Evolutionary conservation across 495 filamentous ascomycete species (phyloP), one percentile per base, ranked within the genome.

Genomic region (Aspergillus nanangensis): DNA sequence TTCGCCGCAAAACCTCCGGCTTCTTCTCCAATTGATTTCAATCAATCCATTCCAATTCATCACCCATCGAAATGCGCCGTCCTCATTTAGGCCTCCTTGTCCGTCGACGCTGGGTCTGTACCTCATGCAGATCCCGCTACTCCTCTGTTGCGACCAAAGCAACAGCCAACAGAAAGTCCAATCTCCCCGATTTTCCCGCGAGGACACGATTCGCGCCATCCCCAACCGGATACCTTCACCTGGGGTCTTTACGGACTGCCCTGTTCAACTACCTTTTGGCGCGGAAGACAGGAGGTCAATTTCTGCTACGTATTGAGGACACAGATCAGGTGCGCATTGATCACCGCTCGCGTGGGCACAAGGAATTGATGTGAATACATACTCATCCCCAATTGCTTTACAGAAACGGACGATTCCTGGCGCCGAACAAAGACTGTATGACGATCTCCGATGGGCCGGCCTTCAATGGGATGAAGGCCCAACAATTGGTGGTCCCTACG

Each of bases 381-480:
- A n/a, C n/a, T n/a, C n/a, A n/a, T n/a, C n/a, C n/a, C n/a, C n/a
- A 17, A 37, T 27, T 19, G 31, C 10, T 7, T 15, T 50, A 38
- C 61, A 89, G 86, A 88, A 82, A 80, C 76, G 87, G 52, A 87
- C 84, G 11, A 82, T 96, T 20, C 67, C 73, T 2, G 88, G 80
- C 50, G 89, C 94, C 3, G 90, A 95, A 63, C 58, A 82, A 48
- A 76, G 79, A 47, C 64, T 98, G 2, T 84, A 79, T 54, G 70
- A 84, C 38, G 91, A 96, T 64, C 60, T 98, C 37, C 69, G 77
- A 65, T 97, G 93, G 93, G 86, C 88, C 18, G 90, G 93, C 1
- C 67, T 97, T 22, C 72, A 84, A 39, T 97, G 92, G 91, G 91
- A 97, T 68, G 94, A 98, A 80, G 93, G 92, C 27, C 92, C 93